Evolutionary conservation across 2,329 filamentous ascomycete species (phyloP), one percentile per base, ranked within the genome.

Genomic region (Rugonectria rugulosa): DNA sequence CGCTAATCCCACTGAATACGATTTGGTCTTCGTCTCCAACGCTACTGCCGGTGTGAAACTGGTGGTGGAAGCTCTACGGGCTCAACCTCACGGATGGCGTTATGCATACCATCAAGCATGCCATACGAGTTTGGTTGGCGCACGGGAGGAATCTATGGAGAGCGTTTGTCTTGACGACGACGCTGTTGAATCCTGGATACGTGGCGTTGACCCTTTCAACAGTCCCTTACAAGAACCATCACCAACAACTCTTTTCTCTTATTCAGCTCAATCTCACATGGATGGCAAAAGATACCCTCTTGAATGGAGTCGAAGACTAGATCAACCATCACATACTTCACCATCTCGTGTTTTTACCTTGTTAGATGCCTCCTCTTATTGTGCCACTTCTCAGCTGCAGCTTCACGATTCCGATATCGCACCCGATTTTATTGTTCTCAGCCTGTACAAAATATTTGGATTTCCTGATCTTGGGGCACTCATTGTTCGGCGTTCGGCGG

Each of bases 381-480:
- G 87, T 9, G 88, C 92, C 7, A 97, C 93, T 1, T 86, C 90
- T 5, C 86, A 85, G 1, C 77, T 98, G 6, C 84, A 96, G 67
- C 77, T 98, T 3, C 79, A 84, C 51, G 76, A 90, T 62, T 64
- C 80, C 0, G 75, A 78, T 0, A 70, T 75, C 1, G 86, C 89
- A 0, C 90, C 94, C 1, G 94, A 98, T 71, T 98, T 98, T 63
- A 88, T 86, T 0, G 89, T 91, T 0, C 68, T 98, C 36, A 97
- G 93, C 72, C 87, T 98, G 61, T 96, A 97, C 77, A 99, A 98
- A 72, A 93, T 97, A n/a, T 98, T 98, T 72, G 94, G 95, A 1
- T 97, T 97, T 62, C 94, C 94, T 0, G 91, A 98, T 70, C 79
- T 98, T 2, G 94, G 94, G 2, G 92, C 88, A 2, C 75, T 99